phyloP scores from a whole-genome alignment of 2,329 filamentous ascomycete genomes.

The Eutypa lata region DNA sequence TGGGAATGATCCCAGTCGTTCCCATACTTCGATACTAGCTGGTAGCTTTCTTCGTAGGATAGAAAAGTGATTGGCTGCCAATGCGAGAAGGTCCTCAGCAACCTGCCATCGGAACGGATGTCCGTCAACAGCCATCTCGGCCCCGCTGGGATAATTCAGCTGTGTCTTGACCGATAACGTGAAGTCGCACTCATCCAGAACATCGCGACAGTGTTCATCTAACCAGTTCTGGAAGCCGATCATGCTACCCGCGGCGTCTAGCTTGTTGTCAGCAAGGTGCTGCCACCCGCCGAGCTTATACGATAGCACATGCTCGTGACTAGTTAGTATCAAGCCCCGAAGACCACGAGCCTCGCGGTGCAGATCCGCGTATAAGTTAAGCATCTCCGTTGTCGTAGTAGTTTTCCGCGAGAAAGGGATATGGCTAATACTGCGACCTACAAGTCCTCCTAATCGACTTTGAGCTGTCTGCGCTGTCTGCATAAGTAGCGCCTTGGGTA shows the following conservation, averaged over 20 bases:
- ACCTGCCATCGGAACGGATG: constrained; percentile 51
- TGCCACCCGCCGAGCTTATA: constrained; percentile 62
- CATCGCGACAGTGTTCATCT: constrained; percentile 48
- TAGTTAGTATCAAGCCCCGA: constrained; percentile 54
- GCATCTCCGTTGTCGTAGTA: constrained; percentile 24
- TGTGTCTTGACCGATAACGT: constrained; percentile 53
- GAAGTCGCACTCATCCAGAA: constrained; percentile 63
- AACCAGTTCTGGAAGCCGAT: constrained; percentile 51
- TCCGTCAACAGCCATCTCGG: constrained; percentile 46
- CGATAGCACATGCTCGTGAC: constrained; percentile 63
- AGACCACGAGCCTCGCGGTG: constrained; percentile 34
- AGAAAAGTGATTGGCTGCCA: constrained; percentile 36
- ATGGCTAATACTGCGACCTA: constrained; percentile 51
- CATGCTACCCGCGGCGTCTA: constrained; percentile 42
- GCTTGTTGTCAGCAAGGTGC: constrained; percentile 44
- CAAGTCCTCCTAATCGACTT: constrained; percentile 51
- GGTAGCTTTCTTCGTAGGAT: constrained; percentile 36
- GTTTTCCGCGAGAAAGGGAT: constrained; percentile 57
- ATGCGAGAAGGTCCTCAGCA: constrained; percentile 35
- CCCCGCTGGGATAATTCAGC: constrained; percentile 54
- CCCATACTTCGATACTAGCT: constrained; percentile 43
- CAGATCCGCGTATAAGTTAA: constrained; percentile 35
- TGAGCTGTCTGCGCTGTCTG: constrained; percentile 58
- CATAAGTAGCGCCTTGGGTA: constrained; percentile 54
- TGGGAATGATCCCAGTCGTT: constrained; percentile 43